Conservation (phyloP, 768 basidiomycete species). For the Favolaschia claudopus region DNA sequence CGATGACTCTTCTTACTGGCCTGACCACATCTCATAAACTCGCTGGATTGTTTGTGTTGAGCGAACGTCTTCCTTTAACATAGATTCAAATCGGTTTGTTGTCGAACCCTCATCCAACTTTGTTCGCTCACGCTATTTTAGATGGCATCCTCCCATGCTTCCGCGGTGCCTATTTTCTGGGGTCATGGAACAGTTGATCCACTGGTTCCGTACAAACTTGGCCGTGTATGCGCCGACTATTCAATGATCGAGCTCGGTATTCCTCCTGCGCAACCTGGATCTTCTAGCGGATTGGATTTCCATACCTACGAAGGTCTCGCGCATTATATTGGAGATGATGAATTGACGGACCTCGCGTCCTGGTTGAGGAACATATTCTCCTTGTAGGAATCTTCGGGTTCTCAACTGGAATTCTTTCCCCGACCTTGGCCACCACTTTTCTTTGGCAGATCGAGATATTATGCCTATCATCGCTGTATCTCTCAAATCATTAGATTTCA, state of each 20-base stretch:
- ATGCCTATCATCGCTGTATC: too few species aligned
- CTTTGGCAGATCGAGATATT: too few species aligned
- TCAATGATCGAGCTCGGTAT: slow-evolving; percentile 23
- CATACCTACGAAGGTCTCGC: slow-evolving; percentile 21
- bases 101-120: background rate
- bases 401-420: too few species aligned
- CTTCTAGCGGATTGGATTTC: slow-evolving; percentile 19
- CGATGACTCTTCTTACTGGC: slow-evolving; percentile 50
- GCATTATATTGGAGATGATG: slow-evolving; percentile 22
- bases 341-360: slow-evolving; percentile 23
- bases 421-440: too few species aligned
- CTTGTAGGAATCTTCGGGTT: too few species aligned
- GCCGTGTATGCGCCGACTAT: slow-evolving; percentile 15
- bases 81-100: slow-evolving; percentile 31
- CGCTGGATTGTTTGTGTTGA: slow-evolving; percentile 48
- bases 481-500: too few species aligned
- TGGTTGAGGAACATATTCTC: slow-evolving; percentile 31
- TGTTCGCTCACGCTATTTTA: background rate
- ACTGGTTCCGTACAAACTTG: slow-evolving; percentile 20
- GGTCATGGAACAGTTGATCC: slow-evolving; percentile 31
- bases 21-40: slow-evolving; percentile 43
- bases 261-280: slow-evolving; percentile 2
- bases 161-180: slow-evolving; percentile 29
- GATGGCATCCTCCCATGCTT: slow-evolving; percentile 20
- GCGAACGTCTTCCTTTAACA: slow-evolving; percentile 52